Conservation (phyloP, 352 stramenopile species). For the Phytophthora multivora region DNA sequence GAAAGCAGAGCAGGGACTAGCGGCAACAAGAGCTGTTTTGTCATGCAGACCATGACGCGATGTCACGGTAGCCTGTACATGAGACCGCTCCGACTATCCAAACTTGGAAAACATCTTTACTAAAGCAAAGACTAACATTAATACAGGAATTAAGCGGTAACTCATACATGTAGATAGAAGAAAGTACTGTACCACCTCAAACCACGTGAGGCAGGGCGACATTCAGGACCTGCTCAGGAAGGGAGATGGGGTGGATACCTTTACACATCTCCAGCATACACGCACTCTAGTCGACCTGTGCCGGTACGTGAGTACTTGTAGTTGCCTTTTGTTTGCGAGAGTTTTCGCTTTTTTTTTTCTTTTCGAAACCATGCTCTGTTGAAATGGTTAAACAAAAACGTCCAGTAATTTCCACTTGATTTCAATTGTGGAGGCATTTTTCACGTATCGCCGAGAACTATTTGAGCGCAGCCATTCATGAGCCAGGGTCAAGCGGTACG, state of each 20-base stretch:
- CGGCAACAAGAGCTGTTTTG: background rate
- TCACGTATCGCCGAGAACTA: too few relatives aligned
- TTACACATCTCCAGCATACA: constrained; percentile 1
- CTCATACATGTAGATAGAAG: background rate
- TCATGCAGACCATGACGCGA: background rate
- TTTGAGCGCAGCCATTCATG: too few relatives aligned
- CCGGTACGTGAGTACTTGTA: background rate
- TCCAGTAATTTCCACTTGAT: too few relatives aligned
- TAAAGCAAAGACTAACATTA: constrained; percentile 7
- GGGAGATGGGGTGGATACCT: background rate
- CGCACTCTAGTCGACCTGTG: background rate
- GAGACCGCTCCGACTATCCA: background rate
- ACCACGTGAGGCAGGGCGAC: background rate
- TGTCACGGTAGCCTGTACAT: background rate
- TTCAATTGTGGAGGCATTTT: too few relatives aligned
- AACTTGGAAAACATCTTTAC: background rate
- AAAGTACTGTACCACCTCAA: background rate
- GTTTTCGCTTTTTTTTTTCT: too few relatives aligned
- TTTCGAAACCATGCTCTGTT: background rate
- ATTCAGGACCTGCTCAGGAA: background rate
- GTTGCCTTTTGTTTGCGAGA: background rate
- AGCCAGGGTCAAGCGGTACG: too few relatives aligned
- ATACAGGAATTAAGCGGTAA: constrained; percentile 1
- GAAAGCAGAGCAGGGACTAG: background rate
- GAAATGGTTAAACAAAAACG: too few relatives aligned